Evolutionary conservation across 495 filamentous ascomycete species (phyloP), one percentile per base, ranked within the genome.

Genomic region (Penicillium samsonianum): DNA sequence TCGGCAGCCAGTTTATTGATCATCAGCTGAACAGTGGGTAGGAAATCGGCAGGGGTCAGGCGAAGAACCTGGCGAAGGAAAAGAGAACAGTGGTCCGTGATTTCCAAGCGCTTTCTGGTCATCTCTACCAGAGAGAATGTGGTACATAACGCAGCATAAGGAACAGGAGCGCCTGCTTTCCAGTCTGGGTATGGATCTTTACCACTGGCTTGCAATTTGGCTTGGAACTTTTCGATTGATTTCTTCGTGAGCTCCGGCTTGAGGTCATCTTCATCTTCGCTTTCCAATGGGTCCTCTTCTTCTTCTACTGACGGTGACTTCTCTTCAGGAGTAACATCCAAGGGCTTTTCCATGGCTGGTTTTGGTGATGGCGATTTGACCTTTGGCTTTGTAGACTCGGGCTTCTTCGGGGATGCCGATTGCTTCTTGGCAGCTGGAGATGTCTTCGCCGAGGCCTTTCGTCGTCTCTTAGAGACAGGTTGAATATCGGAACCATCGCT

Each of bases 1-100:
- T 98, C 94, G 1, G 94, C 92, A 12, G 94, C 94, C 33, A 98
- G 84, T 65, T 97, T 98, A 72, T 96, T 96, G 74, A 94, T 91
- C 92, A 98, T 98, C 19, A 98, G 85, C 50, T 93, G 82, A 8
- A 98, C 87, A 2, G 90, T 94, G 3, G 91, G 82, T 2, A 98
- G 78, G 6, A 98, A 80, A 65, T 98, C 94, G 25, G 86, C 81
- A 0, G 95, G 95, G 1, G 94, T 96, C 16, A 98, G 78, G 35
- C 94, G 84, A 55, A 98, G 75, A 22, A 98, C 94, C 73, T 98
- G 94, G 10, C 90, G 88, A 28, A 98, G 82, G 66, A 98, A 96
- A 2, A 91, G 78, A 2, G 92, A 89, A 67, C 92, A 97, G 67
- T 96, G 86, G 5, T 92, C 87, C 48, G 88, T 78, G 50, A 98